Percentiles rank a stretch among this genome's conserved stretches.
Evolutionary conservation across 179 eudicot genomes (phyloP).

Genomic region (Silene vulgaris): DNA sequence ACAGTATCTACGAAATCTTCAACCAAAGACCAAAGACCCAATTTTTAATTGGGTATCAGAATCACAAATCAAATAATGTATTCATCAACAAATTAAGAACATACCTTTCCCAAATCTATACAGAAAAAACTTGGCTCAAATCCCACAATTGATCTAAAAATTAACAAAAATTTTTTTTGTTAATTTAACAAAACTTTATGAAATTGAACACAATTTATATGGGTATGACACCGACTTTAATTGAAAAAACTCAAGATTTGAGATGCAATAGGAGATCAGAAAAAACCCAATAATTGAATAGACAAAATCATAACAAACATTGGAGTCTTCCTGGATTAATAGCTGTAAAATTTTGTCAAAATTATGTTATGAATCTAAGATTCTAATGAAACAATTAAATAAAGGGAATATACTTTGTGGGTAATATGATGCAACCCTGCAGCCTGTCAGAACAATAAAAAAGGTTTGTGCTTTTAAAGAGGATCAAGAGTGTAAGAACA

Average conservation of each 20-base stretch:
- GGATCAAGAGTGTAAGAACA: too few relatives aligned
- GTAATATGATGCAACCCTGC: neutral
- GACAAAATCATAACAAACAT: slow-evolving; percentile 8
- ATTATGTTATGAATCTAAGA: slow-evolving; percentile 10
- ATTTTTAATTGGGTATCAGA: neutral
- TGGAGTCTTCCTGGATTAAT: slow-evolving; percentile 21
- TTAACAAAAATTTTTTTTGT: neutral
- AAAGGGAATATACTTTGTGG: slow-evolving; percentile 15
- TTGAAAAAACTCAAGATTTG: slow-evolving; percentile 15
- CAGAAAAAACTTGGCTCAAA: neutral
- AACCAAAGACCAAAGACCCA: slow-evolving; percentile 6
- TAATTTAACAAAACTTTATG: neutral
- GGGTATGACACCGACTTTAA: slow-evolving; percentile 13
- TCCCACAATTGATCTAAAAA: neutral
- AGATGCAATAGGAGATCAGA: slow-evolving; percentile 24
- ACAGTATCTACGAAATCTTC: neutral
- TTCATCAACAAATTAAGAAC: slow-evolving; percentile 4
- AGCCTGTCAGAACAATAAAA: neutral
- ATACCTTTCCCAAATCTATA: slow-evolving; percentile 17
- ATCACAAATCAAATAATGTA: neutral
- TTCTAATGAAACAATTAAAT: slow-evolving; percentile 12
- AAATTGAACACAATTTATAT: slow-evolving; percentile 3
- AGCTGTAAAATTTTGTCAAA: slow-evolving; percentile 17
- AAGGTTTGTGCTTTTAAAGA: neutral
- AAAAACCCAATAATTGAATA: slow-evolving; percentile 17